Evolutionary conservation across 345 rosid species (phyloP), one percentile per base, ranked within the genome.

Genomic region (Balakata baccata): DNA sequence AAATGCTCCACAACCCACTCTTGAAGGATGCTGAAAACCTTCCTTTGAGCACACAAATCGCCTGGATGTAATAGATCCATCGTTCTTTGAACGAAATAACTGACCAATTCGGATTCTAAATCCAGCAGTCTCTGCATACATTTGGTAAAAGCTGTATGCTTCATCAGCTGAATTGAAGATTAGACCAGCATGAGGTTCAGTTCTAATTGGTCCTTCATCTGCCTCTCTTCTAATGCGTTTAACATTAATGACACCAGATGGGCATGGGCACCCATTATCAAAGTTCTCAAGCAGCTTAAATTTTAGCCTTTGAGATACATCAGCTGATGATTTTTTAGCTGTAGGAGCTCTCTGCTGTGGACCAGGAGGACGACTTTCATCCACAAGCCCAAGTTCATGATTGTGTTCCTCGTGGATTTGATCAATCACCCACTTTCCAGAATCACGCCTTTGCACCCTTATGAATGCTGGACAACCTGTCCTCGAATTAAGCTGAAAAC

Each of bases 1-100:
- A 85, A 87, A 90, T 75, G 97, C 95, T 34, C 96, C 92, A 72
- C 98, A 94, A 8, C 98, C 98, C 58, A 92, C 85, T 74, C 97
- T 86, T 8, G 97, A 88, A 54, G 98, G 98, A 75, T 92, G 98
- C 78, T 92, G 95, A 84, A 90, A 90, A 66, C 98, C 98, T 86
- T 94, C 98, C 80, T 88, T 92, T 0, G 97, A 94, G 84, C 97
- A 94, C 64, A 94, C 98, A 82, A 94, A 94, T 70, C 96, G 79
- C 71, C 97, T 73, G 7, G 97, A 94, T 7, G 98, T 94, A 63
- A 94, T 83, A 0, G 94, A 90, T 3, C 89, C 91, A 65, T 92
- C 95, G 20, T 83, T 85, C 82, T 90, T 94, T 0, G 98, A 90
- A 14, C 96, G 93, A 73, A 94, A 94, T 85, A 92, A 64, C 83